Percentiles rank a stretch among this genome's conserved stretches.
These are phyloP conservation scores for Russula lepida DNA, from an alignment of 768 basidiomycete species.

Conservation along the genomic window DNA sequence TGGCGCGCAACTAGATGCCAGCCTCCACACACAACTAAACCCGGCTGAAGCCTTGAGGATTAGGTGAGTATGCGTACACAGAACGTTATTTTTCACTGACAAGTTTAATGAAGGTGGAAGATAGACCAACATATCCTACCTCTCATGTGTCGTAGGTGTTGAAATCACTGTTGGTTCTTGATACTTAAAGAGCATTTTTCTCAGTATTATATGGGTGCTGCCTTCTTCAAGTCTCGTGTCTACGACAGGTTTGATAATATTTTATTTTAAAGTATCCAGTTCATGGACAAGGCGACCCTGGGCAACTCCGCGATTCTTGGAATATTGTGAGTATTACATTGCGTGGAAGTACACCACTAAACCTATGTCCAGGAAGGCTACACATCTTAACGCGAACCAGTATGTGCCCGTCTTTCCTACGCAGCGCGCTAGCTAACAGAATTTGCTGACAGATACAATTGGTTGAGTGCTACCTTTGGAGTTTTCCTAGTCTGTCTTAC, in stretches of 20 bases:
- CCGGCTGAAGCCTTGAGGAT: constrained; percentile 45
- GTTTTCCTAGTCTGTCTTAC: too few species aligned
- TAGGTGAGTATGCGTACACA: constrained; percentile 26
- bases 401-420: constrained; percentile 26
- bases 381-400: constrained; percentile 59
- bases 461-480: constrained; percentile 30
- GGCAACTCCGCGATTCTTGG: constrained; percentile 63
- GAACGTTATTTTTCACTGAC: neutral
- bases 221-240: neutral
- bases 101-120: constrained; percentile 36
- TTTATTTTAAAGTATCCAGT: constrained; percentile 50
- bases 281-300: constrained; percentile 70
- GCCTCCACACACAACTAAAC: constrained; percentile 37
- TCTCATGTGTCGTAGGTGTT: constrained; percentile 60
- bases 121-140: constrained; percentile 63
- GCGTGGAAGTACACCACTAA: neutral
- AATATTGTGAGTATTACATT: constrained; percentile 40
- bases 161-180: neutral
- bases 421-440: neutral
- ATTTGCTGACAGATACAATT: constrained; percentile 49
- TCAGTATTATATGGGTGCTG: constrained; percentile 49
- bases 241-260: constrained; percentile 6
- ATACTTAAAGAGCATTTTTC: neutral
- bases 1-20: constrained; percentile 48
- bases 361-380: constrained; percentile 38